Base-by-base conservation (phyloP, 331 rosid genomes). In the Quercus lobata region DNA sequence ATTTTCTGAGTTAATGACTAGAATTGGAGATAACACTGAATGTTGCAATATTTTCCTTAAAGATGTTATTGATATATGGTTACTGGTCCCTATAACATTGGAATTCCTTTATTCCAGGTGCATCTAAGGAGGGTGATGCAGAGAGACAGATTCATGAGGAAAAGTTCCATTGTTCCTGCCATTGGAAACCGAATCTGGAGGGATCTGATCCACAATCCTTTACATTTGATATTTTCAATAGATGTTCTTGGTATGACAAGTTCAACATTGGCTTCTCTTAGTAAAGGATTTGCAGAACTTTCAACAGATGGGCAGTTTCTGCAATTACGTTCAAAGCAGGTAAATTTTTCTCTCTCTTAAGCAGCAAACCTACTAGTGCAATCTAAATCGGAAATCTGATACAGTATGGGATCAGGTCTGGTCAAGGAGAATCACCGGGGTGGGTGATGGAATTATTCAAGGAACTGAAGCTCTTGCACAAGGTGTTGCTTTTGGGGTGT, bases 201-300 rank as follows among this genome's bases (percentile, higher is more conserved):
- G 84, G 99, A 96, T 76, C 83, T 96, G 84, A 93, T 96, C 82
- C 99, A 96, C 78, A 96, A 96, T 83, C 99, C 99, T 56, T 80
- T 96, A 69, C 99, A 96, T 84, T 83, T 96, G 79, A 87, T 96
- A 86, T 96, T 93, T 88, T 93, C 97, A 7, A 96, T 96, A 7
- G 94, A 96, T 86, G 99, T 96, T 29, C 91, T 96, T 72, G 98
- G 99, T 81, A 93, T 96, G 98, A 89, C 99, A 74, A 96, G 99
- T 78, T 96, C 99, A 89, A 96, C 99, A 3, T 79, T 96, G 76
- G 90, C 99, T 73, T 96, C 99, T 76, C 88, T 96, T 66, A 90
- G 99, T 83, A 93, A 87, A 86, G 99, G 99, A 76, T 93, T 96
- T 81, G 99, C 99, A 11, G 97, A 93, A 86, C 96, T 96, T 79